phyloP scores from a whole-genome alignment of 2,329 filamentous ascomycete species.

The Aspergillus hiratsukae region DNA sequence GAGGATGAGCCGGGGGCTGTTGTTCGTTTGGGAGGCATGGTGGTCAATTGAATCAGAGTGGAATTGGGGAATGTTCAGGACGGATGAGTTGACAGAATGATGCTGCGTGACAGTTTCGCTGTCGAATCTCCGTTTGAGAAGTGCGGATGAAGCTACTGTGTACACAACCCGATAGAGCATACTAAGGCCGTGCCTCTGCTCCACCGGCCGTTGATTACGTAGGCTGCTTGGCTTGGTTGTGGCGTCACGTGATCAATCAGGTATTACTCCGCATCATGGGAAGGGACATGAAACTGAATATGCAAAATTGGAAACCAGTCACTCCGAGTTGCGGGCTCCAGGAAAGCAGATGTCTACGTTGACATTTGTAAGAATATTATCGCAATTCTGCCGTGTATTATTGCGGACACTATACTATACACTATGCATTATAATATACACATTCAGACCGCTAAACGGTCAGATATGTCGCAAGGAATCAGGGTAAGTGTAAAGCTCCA shows the following conservation, averaged over 20 bases:
- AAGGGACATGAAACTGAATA: no score
- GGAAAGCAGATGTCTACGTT: not conserved
- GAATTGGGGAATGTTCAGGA: not conserved
- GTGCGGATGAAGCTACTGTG: slow-evolving; percentile 12
- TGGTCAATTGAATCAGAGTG: not conserved
- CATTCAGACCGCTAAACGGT: not conserved
- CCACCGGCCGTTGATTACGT: not conserved
- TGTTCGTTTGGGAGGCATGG: slow-evolving; percentile 23
- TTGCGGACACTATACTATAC: not conserved
- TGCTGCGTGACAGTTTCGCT: not conserved
- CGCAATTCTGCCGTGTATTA: not conserved
- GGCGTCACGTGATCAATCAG: not conserved
- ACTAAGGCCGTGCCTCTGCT: not conserved
- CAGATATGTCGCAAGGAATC: not conserved
- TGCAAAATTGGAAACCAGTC: no score
- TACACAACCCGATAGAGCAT: slow-evolving; percentile 3
- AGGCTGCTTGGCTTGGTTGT: not conserved
- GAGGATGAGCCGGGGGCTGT: slow-evolving; percentile 16
- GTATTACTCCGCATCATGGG: no score
- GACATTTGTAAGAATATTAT: not conserved
- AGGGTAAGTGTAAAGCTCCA: not conserved
- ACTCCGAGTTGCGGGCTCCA: no score
- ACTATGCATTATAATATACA: not conserved
- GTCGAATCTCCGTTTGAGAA: not conserved
- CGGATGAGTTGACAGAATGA: not conserved